Percentiles rank a stretch among this genome's conserved stretches.
phyloP scores from a whole-genome alignment of 495 filamentous ascomycete genomes.

The Hypoxylon cercidicola region DNA sequence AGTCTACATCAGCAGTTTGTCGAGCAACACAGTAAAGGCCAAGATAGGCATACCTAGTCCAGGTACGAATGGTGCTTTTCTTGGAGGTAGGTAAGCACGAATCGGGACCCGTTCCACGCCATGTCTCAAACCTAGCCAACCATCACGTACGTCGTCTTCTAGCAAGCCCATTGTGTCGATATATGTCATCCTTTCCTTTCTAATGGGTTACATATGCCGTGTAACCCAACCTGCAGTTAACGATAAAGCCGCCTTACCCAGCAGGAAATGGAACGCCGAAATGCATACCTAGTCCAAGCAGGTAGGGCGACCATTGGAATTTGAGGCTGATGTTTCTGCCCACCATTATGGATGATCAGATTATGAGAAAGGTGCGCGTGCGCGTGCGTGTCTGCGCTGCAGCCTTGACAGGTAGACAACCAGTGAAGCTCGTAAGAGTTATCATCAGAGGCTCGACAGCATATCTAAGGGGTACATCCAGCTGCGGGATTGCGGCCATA shows the following conservation, averaged over 20 bases:
- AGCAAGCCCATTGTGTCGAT: conserved; percentile 24
- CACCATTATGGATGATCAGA: conserved; percentile 28
- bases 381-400: background rate
- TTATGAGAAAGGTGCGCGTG: background rate
- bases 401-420: conserved; percentile 4
- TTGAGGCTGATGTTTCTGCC: conserved; percentile 43
- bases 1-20: conserved; percentile 21
- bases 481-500: conserved; percentile 11
- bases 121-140: conserved; percentile 41
- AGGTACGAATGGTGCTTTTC: conserved; percentile 29
- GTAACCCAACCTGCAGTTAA: conserved; percentile 35
- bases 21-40: conserved; percentile 10
- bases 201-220: conserved; percentile 25
- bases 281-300: conserved; percentile 12
- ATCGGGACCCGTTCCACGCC: conserved; percentile 42
- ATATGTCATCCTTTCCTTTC: conserved; percentile 30
- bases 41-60: conserved; percentile 28
- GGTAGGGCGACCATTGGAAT: conserved; percentile 29
- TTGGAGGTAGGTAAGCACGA: conserved; percentile 36
- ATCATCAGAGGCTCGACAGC: conserved; percentile 18
- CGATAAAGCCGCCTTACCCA: conserved; percentile 46
- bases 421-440: conserved; percentile 6
- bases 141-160: conserved; percentile 19
- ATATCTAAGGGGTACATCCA: conserved; percentile 1
- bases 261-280: conserved; percentile 33